Base-by-base conservation (phyloP, 2,329 filamentous ascomycete genomes). In the Chaetomiaceae sp. region DNA sequence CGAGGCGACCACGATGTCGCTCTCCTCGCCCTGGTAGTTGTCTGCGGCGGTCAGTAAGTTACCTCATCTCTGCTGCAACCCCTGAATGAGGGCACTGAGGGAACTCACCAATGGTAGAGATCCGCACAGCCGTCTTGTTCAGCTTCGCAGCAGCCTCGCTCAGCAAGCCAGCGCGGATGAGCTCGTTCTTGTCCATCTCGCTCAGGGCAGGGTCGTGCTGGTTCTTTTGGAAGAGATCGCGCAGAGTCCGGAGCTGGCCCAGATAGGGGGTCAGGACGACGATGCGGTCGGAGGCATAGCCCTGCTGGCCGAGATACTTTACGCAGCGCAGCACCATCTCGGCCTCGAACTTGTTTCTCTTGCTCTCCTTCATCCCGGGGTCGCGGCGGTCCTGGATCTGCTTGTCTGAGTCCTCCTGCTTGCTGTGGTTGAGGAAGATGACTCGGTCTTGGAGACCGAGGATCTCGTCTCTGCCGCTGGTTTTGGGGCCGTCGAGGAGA, bases 11-110 rank as follows among this genome's bases (percentile, higher is more conserved):
- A 90, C 83, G 15, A 91, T 85, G 1, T 90, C 81, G 34, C 81
- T 83, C 59, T 91, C 87, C 62, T 91, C 87, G 1, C 88, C 87
- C 65, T 91, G 88, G 53, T 87, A 91, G 56, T 91, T 91, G 57
- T 91, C 87, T 85, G 55, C 19, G 22, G 9, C 43, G 42, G 36
- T n/a, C n/a, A 31, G 25, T 20, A 2, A 14, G 51, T 60, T 50
- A 57, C 51, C 29, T 37, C 33, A n/a, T n/a, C n/a, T n/a, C n/a
- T n/a, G 14, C 53, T 12, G 15, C 31, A 9, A 9, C n/a, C 33
- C 7, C 23, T 34, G n/a, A n/a, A n/a, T 12, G 15, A 17, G 6
- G 6, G 17, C 6, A 27, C 25, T 31, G 15, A 22, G 40, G 12
- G 9, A 8, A 22, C 78, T 65, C 68, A 87, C 84, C 84, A 47